A percentile compares a stretch with the other conserved stretches of the same genome.
Evolutionary conservation across 176 grass and related monocot genomes (phyloP).

Genomic region (Eragrostis curvula): DNA sequence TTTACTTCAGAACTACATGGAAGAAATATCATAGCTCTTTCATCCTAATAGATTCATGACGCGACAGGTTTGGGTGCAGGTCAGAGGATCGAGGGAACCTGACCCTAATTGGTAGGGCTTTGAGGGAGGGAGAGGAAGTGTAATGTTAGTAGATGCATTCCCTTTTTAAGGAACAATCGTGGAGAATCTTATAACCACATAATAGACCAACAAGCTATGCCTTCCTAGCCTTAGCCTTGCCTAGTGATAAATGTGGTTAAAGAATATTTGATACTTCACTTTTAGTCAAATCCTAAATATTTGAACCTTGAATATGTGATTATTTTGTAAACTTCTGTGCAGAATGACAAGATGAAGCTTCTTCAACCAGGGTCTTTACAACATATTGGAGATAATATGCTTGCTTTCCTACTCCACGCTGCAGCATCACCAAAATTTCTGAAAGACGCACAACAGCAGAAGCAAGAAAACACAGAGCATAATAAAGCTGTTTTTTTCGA

Average conservation of each 20-base stretch:
- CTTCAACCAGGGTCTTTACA: constrained; percentile 95
- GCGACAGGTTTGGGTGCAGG: not conserved
- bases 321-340: constrained; percentile 43
- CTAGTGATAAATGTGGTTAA: not conserved
- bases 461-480: constrained; percentile 51
- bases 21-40: not conserved
- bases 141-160: not conserved
- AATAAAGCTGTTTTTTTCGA: constrained; percentile 81
- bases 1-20: not conserved
- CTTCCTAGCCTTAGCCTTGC: not conserved
- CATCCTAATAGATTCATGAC: not conserved
- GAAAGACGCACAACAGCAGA: constrained; percentile 59
- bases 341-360: constrained; percentile 98
- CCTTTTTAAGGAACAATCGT: not conserved
- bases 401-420: constrained; percentile 87
- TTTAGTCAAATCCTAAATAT: constrained; percentile 5
- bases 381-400: constrained; percentile 97
- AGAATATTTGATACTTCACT: constrained; percentile 18
- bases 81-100: not conserved
- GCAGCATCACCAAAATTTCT: constrained; percentile 66
- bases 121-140: not conserved
- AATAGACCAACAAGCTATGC: not conserved
- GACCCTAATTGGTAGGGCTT: not conserved
- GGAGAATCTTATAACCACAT: not conserved
- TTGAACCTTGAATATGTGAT: constrained; percentile 8